These are phyloP conservation scores for Boletus sp. DNA, from an alignment of 768 basidiomycete species.

Conservation along the genomic window DNA sequence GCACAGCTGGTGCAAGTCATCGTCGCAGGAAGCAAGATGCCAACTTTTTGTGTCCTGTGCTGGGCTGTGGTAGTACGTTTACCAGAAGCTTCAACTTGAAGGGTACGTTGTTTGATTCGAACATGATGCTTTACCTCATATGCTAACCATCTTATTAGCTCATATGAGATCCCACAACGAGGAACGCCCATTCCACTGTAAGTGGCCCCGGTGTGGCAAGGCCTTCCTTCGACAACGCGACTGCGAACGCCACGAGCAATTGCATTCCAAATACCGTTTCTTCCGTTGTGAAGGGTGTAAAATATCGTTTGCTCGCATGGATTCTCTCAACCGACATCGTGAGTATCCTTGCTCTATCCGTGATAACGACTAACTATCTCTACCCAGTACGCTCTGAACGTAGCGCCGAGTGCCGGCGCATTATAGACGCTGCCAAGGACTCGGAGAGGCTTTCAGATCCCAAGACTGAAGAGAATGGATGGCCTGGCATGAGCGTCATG, in stretches of 20 bases:
- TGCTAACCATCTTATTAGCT: slow-evolving; percentile 43
- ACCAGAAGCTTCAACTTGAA: slow-evolving; percentile 93
- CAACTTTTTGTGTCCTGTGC: slow-evolving; percentile 82
- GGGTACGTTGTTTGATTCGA: slow-evolving; percentile 43
- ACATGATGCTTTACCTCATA: slow-evolving; percentile 11
- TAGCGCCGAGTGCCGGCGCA: slow-evolving; percentile 67
- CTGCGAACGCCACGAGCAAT: slow-evolving; percentile 93
- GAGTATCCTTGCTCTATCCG: slow-evolving; percentile 37
- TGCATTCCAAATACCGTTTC: slow-evolving; percentile 90
- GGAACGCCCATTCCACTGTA: slow-evolving; percentile 95
- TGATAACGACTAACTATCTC: background rate
- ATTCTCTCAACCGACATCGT: slow-evolving; percentile 93
- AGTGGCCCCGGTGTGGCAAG: slow-evolving; percentile 93
- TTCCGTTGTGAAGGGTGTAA: slow-evolving; percentile 92
- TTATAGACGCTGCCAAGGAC: slow-evolving; percentile 36
- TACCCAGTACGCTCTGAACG: slow-evolving; percentile 73
- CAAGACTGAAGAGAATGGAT: slow-evolving; percentile 34
- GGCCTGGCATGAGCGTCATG: slow-evolving; percentile 34
- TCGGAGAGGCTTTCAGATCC: slow-evolving; percentile 19
- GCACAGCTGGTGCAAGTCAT: slow-evolving; percentile 84
- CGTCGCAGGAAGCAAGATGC: slow-evolving; percentile 86
- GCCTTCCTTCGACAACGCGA: slow-evolving; percentile 94
- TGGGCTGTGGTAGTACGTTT: slow-evolving; percentile 83
- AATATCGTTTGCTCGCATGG: slow-evolving; percentile 93
- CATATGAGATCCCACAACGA: slow-evolving; percentile 94